Evolutionary conservation across 2,329 filamentous ascomycete species (phyloP), one percentile per base, ranked within the genome.

Genomic region (Incumbomyces lentus): DNA sequence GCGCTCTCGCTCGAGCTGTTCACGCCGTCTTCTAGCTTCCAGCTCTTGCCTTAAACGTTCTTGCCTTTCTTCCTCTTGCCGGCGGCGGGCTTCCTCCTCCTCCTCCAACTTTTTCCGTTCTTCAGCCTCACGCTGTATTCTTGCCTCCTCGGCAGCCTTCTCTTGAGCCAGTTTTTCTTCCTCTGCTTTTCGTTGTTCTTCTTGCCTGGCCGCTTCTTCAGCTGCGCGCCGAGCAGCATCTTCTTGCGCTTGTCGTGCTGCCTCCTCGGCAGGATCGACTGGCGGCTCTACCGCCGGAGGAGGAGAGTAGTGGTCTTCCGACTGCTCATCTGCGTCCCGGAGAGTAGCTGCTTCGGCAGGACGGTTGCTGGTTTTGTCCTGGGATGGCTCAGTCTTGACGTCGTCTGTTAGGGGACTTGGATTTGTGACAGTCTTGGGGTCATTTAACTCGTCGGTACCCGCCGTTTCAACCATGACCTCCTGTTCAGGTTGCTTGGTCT

Each of bases 71-170:
- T 71, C 69, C 22, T 66, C 68, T 55, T 68, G 65, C 49, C 65
- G 66, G 36, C 64, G 66, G 40, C 48, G 50, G 18, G 52, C 51
- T 30, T 65, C 60, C 47, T 68, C 64, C 49, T 68, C 66, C 43
- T 66, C 62, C 50, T 65, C 65, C 22, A 26, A 26, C 48, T 65
- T 54, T 18, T 55, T 56, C 43, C 60, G 61, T 49, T 62, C 56
- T 40, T 58, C 55, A 40, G 47, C 49, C 18, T 38, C 38, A 16
- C 46, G 39, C 48, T 51, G 29, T 34, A 41, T 39, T 41, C 51
- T 19, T 49, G 67, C 66, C 42, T 65, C 64, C 40, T 68, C 67
- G 36, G 67, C 67, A 22, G 65, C 65, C 12, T 51, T 64, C 64
- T 49, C 69, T 65, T 61, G 63, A 39, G 61, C 61, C 31, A 62